phyloP scores from a whole-genome alignment of 192 early-diverging fungal species.

The Backusella tarrabulga region DNA sequence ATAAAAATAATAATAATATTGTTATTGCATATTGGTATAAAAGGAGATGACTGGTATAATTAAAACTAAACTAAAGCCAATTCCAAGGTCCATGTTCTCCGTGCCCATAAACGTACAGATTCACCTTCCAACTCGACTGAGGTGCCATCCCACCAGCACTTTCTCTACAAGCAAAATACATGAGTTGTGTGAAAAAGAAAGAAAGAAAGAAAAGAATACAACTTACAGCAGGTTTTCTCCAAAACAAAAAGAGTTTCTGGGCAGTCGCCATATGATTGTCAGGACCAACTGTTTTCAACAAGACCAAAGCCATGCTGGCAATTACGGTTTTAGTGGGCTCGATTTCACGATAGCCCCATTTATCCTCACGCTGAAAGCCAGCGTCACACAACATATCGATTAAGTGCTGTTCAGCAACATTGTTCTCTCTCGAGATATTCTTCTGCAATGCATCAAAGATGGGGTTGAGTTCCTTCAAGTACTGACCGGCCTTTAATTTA shows the following conservation, averaged over 20 bases:
- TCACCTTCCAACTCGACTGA: constrained; percentile 55
- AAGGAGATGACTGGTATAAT: neutral
- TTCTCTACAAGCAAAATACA: constrained; percentile 42
- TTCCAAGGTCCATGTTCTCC: constrained; percentile 80
- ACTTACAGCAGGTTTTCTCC: constrained; percentile 77
- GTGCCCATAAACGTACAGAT: constrained; percentile 70
- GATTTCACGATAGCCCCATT: constrained; percentile 73
- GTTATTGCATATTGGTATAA: constrained; percentile 12
- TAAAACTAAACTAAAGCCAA: constrained; percentile 58
- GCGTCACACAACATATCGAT: constrained; percentile 83
- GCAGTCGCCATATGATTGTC: constrained; percentile 71
- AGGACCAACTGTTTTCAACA: constrained; percentile 66
- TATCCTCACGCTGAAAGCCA: constrained; percentile 66
- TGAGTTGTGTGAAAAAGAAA: neutral
- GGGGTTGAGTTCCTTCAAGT: constrained; percentile 61
- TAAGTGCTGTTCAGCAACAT: constrained; percentile 71
- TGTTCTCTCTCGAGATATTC: constrained; percentile 66
- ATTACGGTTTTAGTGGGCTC: constrained; percentile 67
- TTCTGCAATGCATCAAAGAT: constrained; percentile 78
- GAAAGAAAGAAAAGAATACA: neutral
- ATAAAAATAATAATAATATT: neutral
- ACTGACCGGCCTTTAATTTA: constrained; percentile 60
- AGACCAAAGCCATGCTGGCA: constrained; percentile 68
- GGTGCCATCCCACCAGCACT: constrained; percentile 85
- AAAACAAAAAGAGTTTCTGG: constrained; percentile 78